Conservation (phyloP, 2,329 filamentous ascomycete species). For the Cytospora piceae region DNA sequence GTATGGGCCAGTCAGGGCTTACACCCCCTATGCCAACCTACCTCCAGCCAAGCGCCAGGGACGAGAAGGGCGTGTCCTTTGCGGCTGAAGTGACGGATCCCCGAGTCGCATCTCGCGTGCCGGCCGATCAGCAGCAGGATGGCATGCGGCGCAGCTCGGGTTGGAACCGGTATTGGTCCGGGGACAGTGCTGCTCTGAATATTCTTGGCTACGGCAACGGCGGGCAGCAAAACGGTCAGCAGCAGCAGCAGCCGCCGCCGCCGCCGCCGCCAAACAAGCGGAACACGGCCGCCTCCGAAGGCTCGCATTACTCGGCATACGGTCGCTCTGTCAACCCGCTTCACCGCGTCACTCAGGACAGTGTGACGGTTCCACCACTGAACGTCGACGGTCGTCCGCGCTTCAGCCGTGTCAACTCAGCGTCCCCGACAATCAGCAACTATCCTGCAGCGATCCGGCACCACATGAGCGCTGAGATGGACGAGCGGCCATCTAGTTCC, state of each 20-base stretch:
- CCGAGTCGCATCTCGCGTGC: conserved; percentile 40
- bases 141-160: conserved; percentile 66
- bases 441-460: conserved; percentile 57
- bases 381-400: conserved; percentile 64
- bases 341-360: conserved; percentile 62
- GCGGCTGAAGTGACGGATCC: conserved; percentile 41
- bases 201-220: conserved; percentile 62
- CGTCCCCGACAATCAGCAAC: conserved; percentile 70
- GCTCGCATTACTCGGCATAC: conserved; percentile 59
- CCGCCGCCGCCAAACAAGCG: conserved; percentile 47
- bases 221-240: conserved; percentile 41
- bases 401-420: conserved; percentile 68
- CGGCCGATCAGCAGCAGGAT: conserved; percentile 43
- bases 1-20: conserved; percentile 38
- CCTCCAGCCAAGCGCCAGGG: conserved; percentile 38
- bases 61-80: conserved; percentile 48
- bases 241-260: conserved; percentile 31
- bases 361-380: conserved; percentile 71
- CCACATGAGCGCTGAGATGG: conserved; percentile 62
- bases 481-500: conserved; percentile 57
- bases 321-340: conserved; percentile 31
- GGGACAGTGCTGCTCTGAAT: conserved; percentile 66
- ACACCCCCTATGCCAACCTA: conserved; percentile 22
- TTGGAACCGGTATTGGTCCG: conserved; percentile 80
- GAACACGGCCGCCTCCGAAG: conserved; percentile 59